These are phyloP conservation scores for Hemerocallis citrina DNA, from an alignment of 106 monocot genomes.

Conservation along the genomic window DNA sequence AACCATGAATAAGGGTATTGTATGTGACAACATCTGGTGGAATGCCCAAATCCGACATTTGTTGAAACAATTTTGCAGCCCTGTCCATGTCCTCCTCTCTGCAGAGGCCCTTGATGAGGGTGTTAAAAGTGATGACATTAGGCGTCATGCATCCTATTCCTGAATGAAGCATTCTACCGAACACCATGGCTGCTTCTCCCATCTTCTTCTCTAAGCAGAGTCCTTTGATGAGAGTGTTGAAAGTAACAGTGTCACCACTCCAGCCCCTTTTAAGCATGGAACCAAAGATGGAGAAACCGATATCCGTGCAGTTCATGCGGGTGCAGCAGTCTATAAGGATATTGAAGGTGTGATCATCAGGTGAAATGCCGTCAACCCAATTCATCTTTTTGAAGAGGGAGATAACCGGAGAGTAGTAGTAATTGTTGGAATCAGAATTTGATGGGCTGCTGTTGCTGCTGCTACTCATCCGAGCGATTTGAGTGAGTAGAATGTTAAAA, in stretches of 20 bases:
- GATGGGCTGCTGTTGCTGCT: no score
- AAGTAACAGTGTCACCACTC: constrained; percentile 19
- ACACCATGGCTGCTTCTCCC: constrained; percentile 10
- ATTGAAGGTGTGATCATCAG: constrained; percentile 7
- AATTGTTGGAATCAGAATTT: no score
- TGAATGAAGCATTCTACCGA: constrained; percentile 14
- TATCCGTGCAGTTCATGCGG: constrained; percentile 2
- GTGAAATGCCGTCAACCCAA: not conserved
- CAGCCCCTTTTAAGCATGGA: constrained; percentile 16
- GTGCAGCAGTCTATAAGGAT: constrained; percentile 10
- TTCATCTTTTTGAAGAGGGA: no score
- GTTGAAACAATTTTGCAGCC: constrained; percentile 15
- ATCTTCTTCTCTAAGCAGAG: constrained; percentile 20
- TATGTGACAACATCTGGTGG: constrained; percentile 18
- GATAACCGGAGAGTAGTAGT: no score
- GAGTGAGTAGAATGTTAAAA: no score
- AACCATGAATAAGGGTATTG: constrained; percentile 3
- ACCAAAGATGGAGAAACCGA: constrained; percentile 11
- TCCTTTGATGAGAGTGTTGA: constrained; percentile 27
- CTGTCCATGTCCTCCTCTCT: constrained; percentile 15
- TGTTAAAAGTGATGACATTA: constrained; percentile 18
- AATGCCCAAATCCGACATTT: constrained; percentile 21
- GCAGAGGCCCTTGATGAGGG: constrained; percentile 25
- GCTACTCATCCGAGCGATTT: no score
- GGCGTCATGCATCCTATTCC: constrained; percentile 9